Evolutionary conservation across 2,329 filamentous ascomycete species (phyloP), one percentile per base, ranked within the genome.

Genomic region (Metarhizium humberi): DNA sequence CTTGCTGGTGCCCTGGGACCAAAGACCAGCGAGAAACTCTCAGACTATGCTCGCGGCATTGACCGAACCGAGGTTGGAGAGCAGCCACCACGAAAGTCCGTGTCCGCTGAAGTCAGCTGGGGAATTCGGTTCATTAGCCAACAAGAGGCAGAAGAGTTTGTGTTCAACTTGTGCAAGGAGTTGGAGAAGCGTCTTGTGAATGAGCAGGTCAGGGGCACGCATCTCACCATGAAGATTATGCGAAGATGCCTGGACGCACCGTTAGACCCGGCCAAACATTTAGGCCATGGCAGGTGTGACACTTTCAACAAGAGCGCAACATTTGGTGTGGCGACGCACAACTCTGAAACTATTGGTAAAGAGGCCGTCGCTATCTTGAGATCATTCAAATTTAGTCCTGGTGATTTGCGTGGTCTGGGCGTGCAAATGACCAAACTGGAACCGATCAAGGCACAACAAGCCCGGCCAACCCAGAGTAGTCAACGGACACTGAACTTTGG

Each of bases 81-180:
- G 56, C 88, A 95, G 64, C 82, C 87, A 0, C 77, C 90, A 16
- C 85, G 94, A 54, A 99, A 97, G 67, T 97, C 92, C 0, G 90
- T 99, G 0, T 97, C 94, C 2, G 92, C 92, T 1, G 94, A 99
- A 68, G 90, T 99, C 59, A 99, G 94, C 64, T 99, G 94, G 94
- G 94, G 95, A 3, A 95, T 99, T 55, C 85, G 94, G 6, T 99
- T 99, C 67, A 84, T 94, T 61, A 95, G 81, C 57, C 90, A 96
- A 65, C 79, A 82, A n/a, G 92, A 99, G 70, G 92, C 91, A 0
- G 92, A 97, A 57, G 90, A 95, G 60, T 99, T 99, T 67, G 80
- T 97, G 34, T 76, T 83, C 58, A 94, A 89, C 60, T 75, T 99
- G 0, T 94, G 89, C 65, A 86, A 86, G 55, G 94, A 99, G 69